Conservation (phyloP, 108 stramenopile genomes). For the Cyclotella cryptica region DNA sequence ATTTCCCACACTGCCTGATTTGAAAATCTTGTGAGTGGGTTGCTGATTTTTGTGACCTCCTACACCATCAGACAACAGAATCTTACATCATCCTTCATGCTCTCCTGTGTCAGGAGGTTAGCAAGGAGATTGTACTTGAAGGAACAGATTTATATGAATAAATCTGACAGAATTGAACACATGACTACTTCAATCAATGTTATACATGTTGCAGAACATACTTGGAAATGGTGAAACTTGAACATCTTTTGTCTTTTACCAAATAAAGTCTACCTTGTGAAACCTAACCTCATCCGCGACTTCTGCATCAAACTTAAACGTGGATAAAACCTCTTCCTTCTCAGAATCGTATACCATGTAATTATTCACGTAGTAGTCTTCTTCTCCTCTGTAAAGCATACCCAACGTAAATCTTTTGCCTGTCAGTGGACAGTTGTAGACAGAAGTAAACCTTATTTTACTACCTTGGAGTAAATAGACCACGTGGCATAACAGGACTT, state of each 20-base stretch:
- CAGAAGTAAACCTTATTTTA: slow-evolving; percentile 28
- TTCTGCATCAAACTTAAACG: not conserved
- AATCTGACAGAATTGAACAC: not conserved
- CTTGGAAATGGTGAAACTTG: too few species aligned
- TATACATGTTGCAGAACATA: too few species aligned
- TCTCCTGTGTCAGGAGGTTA: too few species aligned
- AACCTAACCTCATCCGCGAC: not conserved
- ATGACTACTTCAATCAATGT: not conserved
- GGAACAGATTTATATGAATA: slow-evolving; percentile 45
- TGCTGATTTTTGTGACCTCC: too few species aligned
- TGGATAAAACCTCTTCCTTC: slow-evolving; percentile 1
- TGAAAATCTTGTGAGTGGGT: too few species aligned
- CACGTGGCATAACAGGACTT: slow-evolving; percentile 13
- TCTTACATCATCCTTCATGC: too few species aligned
- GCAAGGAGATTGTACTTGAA: slow-evolving; percentile 42
- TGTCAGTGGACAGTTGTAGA: slow-evolving; percentile 42
- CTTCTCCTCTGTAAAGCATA: slow-evolving; percentile 8
- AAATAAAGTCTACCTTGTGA: slow-evolving; percentile 26
- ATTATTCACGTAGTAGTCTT: slow-evolving; percentile 14
- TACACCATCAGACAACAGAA: too few species aligned
- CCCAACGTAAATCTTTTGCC: slow-evolving; percentile 33
- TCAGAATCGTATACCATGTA: slow-evolving; percentile 21
- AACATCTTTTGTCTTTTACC: slow-evolving; percentile 26
- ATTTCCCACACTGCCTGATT: too few species aligned
- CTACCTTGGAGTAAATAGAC: not conserved